Base-by-base conservation (phyloP, 1,284 basidiomycete species). In the Rhodotorula glutinis region DNA sequence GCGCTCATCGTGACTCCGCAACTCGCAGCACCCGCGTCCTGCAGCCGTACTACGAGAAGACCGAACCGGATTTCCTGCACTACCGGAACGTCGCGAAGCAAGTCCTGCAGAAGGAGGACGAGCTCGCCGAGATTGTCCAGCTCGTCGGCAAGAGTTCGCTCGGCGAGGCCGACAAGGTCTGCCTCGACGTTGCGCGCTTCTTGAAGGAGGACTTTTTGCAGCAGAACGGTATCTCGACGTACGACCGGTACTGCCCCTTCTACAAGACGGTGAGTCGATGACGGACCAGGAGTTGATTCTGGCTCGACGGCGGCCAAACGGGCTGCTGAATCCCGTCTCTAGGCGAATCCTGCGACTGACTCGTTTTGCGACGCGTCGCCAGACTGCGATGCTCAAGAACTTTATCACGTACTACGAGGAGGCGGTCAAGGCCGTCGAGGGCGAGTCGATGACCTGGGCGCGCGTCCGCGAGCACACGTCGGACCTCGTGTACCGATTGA, bases 141-240 rank as follows among this genome's bases (percentile, higher is more conserved):
- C 85, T 99, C 17, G 96, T 99, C 75, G 96, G 96, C 71, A 99
- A 98, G 84, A 92, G 89, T 76, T 95, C 96, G 40, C 84, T 99
- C 54, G 95, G 96, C 73, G 96, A 99, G 81, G 87, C 85, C 77
- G 96, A 99, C 82, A 99, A 99, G 85, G 94, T 98, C 77, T 98
- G 94, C 13, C 85, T 99, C 52, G 96, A 98, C 78, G 92, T 98
- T 41, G 95, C 95, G 21, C 86, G 90, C 62, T 92, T 98, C 89
- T 85, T 98, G 77, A 98, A 80, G 76, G 77, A 75, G 49, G 96
- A 99, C 81, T 98, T 96, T 83, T 82, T 98, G 78, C 94, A 97
- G 80, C 95, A 99, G 82, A 98, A 98, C 78, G 96, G 96, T 77
- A 97, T 98, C 85, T 92, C 90, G 79, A 91, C 93, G 79, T 98